Evolutionary conservation across 2,329 filamentous ascomycete genomes (phyloP).

Genomic region (Colletotrichum lini): DNA sequence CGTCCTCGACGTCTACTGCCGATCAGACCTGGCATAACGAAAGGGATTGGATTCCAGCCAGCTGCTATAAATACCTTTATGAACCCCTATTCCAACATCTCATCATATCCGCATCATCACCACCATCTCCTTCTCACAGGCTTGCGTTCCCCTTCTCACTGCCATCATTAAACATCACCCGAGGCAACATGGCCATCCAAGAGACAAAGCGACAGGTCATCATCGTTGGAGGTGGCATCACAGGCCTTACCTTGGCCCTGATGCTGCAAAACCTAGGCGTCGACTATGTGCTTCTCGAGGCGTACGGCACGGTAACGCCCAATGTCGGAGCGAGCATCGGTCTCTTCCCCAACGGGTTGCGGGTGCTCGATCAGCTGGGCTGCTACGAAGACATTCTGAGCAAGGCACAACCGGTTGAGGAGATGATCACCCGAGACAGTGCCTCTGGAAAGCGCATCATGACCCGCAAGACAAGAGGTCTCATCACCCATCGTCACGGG

Average conservation of each 20-base stretch:
- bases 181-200: constrained; percentile 6
- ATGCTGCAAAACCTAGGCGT: constrained; percentile 61
- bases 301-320: constrained; percentile 57
- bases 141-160: neutral
- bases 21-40: too few relatives aligned
- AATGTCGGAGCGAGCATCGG: constrained; percentile 64
- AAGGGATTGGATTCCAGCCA: too few relatives aligned
- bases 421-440: constrained; percentile 15
- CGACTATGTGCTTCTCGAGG: constrained; percentile 65
- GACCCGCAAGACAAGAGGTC: constrained; percentile 13
- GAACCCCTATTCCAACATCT: neutral
- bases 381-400: constrained; percentile 45
- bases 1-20: neutral
- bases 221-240: constrained; percentile 46
- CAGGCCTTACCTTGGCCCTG: constrained; percentile 46
- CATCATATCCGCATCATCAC: neutral
- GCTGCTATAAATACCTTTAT: neutral
- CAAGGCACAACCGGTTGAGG: constrained; percentile 15
- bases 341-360: constrained; percentile 57
- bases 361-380: constrained; percentile 67
- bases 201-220: constrained; percentile 39
- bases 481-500: constrained; percentile 44
- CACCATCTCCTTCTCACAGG: neutral
- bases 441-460: constrained; percentile 30
- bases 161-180: neutral